A percentile compares a stretch with the other conserved stretches of the same genome.
Conservation (phyloP, 2,329 filamentous ascomycete genomes). For the Botryotinia narcissicola region DNA sequence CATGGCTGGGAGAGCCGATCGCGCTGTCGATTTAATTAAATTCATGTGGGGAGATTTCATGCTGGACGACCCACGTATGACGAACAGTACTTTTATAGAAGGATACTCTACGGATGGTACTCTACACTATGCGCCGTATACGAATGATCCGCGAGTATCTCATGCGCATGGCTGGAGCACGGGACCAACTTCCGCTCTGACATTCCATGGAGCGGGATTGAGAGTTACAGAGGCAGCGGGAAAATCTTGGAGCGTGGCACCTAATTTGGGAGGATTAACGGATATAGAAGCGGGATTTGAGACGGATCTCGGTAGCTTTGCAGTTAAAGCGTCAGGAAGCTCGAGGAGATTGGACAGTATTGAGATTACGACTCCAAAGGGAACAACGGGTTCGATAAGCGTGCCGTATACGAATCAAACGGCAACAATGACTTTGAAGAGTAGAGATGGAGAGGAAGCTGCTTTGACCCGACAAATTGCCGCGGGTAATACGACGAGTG, state of each 20-base stretch:
- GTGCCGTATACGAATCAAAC: neutral
- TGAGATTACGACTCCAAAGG: neutral
- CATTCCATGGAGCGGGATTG: slow-evolving; percentile 46
- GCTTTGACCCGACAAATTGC: neutral
- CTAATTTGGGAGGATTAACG: slow-evolving; percentile 43
- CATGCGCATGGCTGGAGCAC: slow-evolving; percentile 52
- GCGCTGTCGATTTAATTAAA: slow-evolving; percentile 56
- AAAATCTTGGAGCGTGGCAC: slow-evolving; percentile 41
- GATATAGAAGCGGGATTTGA: slow-evolving; percentile 44
- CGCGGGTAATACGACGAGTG: neutral
- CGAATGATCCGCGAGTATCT: slow-evolving; percentile 41
- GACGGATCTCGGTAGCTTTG: slow-evolving; percentile 42
- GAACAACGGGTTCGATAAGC: neutral
- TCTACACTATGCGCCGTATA: slow-evolving; percentile 50
- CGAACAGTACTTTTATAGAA: slow-evolving; percentile 57
- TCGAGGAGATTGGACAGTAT: neutral
- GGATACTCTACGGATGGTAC: slow-evolving; percentile 55
- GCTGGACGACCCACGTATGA: slow-evolving; percentile 55
- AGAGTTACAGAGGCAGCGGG: slow-evolving; percentile 40
- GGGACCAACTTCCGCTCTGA: slow-evolving; percentile 48
- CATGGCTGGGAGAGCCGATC: slow-evolving; percentile 45
- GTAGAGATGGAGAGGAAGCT: too few relatives aligned
- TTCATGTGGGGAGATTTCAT: slow-evolving; percentile 59
- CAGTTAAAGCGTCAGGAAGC: slow-evolving; percentile 25
- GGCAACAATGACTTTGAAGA: neutral